Base-by-base conservation (phyloP, 1,284 basidiomycete genomes). In the Ustilago esculenta region DNA sequence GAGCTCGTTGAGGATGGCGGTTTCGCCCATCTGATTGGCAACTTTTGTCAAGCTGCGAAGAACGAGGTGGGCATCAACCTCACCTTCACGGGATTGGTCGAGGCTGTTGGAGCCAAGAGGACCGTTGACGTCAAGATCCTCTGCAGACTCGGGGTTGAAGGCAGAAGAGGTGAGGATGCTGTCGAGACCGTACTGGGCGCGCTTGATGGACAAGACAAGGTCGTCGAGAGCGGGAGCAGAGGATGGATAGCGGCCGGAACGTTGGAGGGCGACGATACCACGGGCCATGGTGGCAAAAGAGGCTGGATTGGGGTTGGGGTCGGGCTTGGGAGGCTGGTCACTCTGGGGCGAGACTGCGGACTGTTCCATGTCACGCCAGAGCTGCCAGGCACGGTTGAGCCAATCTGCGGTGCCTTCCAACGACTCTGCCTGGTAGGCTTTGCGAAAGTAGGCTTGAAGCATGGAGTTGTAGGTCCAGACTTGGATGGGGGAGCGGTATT, bases 391-490 rank as follows among this genome's bases (percentile, higher is more conserved):
- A 29, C 64, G 52, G n/a, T 37, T 30, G 25, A 73, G 49, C 73
- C 75, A 80, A 21, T 69, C 56, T n/a, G 53, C 37, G 2, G 55
- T 60, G 5, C 66, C 63, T 5, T 72, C 57, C 24, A 58, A 23
- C n/a, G 49, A 55, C 32, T 71, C 68, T 14, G 55, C 68, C 36
- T 69, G 54, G 32, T 68, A 68, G 12, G 76, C 73, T 41, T 76
- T 76, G 53, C 47, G 49, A 24, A 79, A 63, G 44, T 75, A 78
- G n/a, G 72, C 70, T 32, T 73, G 69, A 5, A 80, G 65, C 61
- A 80, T 73, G 6, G 75, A 64, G 61, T 80, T 77, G 70, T 80
- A 80, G 4, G 70, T 63, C 66, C 67, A 68, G 0, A 67, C 52
- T 48, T 73, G 58, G 40, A 79, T 58, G 32, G 72, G 69, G 1